A percentile compares a stretch with the other conserved stretches of the same genome.
Conservation (phyloP, 495 filamentous ascomycete species). For the Talaromyces wortmannii region DNA sequence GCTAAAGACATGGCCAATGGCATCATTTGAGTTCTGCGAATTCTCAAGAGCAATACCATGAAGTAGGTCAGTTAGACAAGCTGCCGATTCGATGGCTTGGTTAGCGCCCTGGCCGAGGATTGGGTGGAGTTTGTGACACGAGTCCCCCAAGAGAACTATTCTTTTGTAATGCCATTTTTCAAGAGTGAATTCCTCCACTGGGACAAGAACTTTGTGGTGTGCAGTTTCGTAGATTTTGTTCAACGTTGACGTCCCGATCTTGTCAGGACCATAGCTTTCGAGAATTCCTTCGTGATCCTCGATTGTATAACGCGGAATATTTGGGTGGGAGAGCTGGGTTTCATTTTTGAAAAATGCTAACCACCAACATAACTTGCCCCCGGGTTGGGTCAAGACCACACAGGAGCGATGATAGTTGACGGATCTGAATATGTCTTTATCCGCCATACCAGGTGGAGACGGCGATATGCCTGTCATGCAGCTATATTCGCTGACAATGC, state of each 20-base stretch:
- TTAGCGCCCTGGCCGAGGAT: not conserved
- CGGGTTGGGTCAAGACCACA: conserved; percentile 5
- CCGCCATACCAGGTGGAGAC: no score
- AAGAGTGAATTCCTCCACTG: conserved; percentile 7
- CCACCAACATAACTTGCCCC: conserved; percentile 16
- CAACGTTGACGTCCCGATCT: not conserved
- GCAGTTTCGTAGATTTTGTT: not conserved
- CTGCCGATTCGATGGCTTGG: not conserved
- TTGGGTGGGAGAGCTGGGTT: conserved; percentile 23
- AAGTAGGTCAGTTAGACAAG: not conserved
- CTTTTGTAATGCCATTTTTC: conserved; percentile 6
- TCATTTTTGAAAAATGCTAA: conserved; percentile 28
- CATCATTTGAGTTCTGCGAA: no score
- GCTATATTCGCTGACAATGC: no score
- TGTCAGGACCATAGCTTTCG: not conserved
- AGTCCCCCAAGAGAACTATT: conserved; percentile 10
- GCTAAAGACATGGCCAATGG: no score
- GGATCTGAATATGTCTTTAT: no score
- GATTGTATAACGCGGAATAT: conserved; percentile 25
- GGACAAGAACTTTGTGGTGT: not conserved
- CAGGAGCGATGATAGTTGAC: no score
- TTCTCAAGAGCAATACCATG: no score
- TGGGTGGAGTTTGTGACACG: conserved; percentile 6
- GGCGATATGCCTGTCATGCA: no score
- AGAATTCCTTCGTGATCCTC: not conserved